phyloP scores from a whole-genome alignment of 371 early-diverging fungal genomes.

The Mortierella sp. region DNA sequence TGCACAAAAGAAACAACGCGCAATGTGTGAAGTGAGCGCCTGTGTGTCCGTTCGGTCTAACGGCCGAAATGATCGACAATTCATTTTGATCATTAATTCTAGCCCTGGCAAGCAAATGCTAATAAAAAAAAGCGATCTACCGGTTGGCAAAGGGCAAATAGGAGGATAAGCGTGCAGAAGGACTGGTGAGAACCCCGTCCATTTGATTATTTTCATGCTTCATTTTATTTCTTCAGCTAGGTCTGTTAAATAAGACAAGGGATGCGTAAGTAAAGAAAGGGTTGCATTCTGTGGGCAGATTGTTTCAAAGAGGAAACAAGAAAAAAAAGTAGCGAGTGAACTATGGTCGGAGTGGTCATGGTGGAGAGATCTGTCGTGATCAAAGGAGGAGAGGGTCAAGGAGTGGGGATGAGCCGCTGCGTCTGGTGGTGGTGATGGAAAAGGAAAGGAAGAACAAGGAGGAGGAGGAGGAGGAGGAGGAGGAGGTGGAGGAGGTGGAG shows the following conservation, averaged over 20 bases:
- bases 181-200: not conserved
- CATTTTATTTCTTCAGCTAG: too few species aligned
- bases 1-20: not conserved
- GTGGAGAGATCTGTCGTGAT: not conserved
- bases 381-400: not conserved
- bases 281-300: not conserved
- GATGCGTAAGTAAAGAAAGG: too few species aligned
- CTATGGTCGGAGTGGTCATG: not conserved
- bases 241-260: not conserved
- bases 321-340: not conserved
- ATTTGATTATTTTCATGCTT: not conserved
- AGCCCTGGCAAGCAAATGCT: not conserved
- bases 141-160: not conserved
- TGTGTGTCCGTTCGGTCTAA: not conserved
- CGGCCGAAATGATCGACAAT: not conserved
- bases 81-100: not conserved
- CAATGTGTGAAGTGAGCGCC: not conserved
- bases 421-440: not conserved
- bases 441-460: not conserved
- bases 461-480: not conserved
- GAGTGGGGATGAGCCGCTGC: too few species aligned
- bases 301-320: slow-evolving; percentile 1
- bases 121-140: not conserved
- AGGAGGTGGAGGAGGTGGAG: not conserved
- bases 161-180: not conserved